phyloP scores from a whole-genome alignment of 169 alveolate genomes.

The Theileria luwenshuni region DNA sequence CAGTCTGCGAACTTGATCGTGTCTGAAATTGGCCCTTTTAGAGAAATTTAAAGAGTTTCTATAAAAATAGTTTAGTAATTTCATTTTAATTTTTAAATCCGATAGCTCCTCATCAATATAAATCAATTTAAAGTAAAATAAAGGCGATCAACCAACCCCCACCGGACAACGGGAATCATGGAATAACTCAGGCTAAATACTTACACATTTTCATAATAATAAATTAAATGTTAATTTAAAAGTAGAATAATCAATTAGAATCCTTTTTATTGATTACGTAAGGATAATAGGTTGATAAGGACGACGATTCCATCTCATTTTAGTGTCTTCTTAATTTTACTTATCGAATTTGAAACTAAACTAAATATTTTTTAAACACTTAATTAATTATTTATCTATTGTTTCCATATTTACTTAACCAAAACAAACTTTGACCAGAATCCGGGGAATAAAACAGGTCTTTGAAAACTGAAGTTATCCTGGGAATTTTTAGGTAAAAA shows the following conservation, averaged over 20 bases:
- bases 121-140: too few relatives aligned
- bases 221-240: too few relatives aligned
- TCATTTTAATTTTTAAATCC: too few relatives aligned
- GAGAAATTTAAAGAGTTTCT: not conserved
- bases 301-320: not conserved
- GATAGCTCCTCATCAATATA: too few relatives aligned
- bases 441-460: conserved; percentile 73
- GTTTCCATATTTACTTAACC: not conserved
- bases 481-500: conserved; percentile 40
- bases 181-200: too few relatives aligned
- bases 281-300: too few relatives aligned
- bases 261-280: too few relatives aligned
- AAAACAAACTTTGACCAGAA: conserved; percentile 68
- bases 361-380: not conserved
- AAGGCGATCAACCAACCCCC: too few relatives aligned
- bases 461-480: not conserved
- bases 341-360: conserved; percentile 38
- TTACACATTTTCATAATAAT: too few relatives aligned
- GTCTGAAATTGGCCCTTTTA: not conserved
- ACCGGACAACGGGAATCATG: too few relatives aligned
- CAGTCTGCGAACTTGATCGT: conserved; percentile 39
- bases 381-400: too few relatives aligned
- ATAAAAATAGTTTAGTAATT: not conserved
- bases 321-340: conserved; percentile 8
- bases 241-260: too few relatives aligned